phyloP scores from a whole-genome alignment of 1,284 basidiomycete species.

The Caloboletus inedulis region DNA sequence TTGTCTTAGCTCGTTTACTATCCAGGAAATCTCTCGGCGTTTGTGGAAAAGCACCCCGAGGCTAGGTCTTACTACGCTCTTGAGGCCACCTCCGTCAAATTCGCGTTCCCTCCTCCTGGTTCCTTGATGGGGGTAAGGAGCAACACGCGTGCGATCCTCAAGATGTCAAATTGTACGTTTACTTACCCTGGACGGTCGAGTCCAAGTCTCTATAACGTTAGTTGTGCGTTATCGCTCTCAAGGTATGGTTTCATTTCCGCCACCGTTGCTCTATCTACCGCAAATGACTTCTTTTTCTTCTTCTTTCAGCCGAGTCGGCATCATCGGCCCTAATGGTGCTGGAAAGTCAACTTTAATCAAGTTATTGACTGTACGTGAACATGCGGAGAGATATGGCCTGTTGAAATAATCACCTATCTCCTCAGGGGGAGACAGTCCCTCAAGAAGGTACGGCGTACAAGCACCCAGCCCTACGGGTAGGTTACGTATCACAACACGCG shows the following conservation, averaged over 20 bases:
- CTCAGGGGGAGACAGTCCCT: conserved; percentile 87
- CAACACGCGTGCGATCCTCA: conserved; percentile 94
- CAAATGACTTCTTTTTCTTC: conserved; percentile 23
- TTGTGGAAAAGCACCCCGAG: conserved; percentile 90
- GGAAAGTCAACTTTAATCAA: conserved; percentile 98
- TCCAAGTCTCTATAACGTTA: conserved; percentile 87
- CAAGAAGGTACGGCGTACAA: conserved; percentile 95
- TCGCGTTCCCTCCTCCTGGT: conserved; percentile 95
- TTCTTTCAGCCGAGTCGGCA: conserved; percentile 72
- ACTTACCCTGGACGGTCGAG: conserved; percentile 87
- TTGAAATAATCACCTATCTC: conserved; percentile 9
- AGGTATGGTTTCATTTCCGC: conserved; percentile 49
- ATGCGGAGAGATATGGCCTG: conserved; percentile 4
- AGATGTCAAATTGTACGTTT: conserved; percentile 90
- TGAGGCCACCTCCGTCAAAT: conserved; percentile 92
- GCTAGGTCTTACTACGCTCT: conserved; percentile 98
- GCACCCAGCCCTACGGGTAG: conserved; percentile 93
- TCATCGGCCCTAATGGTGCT: conserved; percentile 90
- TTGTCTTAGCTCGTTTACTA: conserved; percentile 82
- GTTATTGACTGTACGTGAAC: conserved; percentile 71
- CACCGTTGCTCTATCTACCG: conserved; percentile 16
- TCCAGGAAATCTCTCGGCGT: conserved; percentile 89
- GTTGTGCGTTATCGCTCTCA: conserved; percentile 89
- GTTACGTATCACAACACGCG: conserved; percentile 97
- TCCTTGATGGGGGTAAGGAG: conserved; percentile 97